Evolutionary conservation across 2,329 filamentous ascomycete genomes (phyloP), one percentile per base, ranked within the genome.

Genomic region (Magnaporthiopsis rhizophila): DNA sequence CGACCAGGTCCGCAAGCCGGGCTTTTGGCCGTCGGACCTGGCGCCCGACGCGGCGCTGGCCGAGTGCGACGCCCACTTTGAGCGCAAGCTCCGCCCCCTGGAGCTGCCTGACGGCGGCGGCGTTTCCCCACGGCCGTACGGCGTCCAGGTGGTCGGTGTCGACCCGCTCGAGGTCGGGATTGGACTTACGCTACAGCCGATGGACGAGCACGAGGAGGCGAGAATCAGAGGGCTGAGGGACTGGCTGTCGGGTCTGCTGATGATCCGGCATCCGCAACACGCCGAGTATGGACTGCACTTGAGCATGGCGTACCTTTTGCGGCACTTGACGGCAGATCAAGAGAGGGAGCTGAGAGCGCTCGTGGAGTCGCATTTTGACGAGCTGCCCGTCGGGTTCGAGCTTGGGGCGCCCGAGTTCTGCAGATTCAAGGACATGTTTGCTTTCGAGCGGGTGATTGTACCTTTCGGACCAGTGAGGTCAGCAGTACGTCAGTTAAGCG

Each of bases 381-480:
- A 50, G 6, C 66, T 69, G 65, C 67, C 67, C 1, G 64, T 61
- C 64, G 64, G 67, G 13, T 68, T 72, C 32, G 68, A 69, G 63
- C 62, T 71, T 18, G 67, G 67, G 0, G 64, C 63, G 24, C 67
- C 68, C 3, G 71, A 72, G 64, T 70, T 71, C 58, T 70, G 69
- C 62, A 67, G 65, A 2, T 72, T 71, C 61, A 65, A 69, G 13
- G 60, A 71, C 64, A 71, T 72, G 69, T 68, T 67, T 65, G 65
- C 64, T 12, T 71, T 71, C 58, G 64, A 68, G n/a, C 64, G 66
- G 13, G 30, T 64, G 32, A 67, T 69, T 69, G 30, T 60, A 60
- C 32, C 58, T 60, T 21, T n/a, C 21, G 58, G 32, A 38, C 58
- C 58, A 24, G 5, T 8, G 3, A 21, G 38, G 38, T 36, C 34